Conservation (phyloP, 495 filamentous ascomycete species). For the Darksidea phi region DNA sequence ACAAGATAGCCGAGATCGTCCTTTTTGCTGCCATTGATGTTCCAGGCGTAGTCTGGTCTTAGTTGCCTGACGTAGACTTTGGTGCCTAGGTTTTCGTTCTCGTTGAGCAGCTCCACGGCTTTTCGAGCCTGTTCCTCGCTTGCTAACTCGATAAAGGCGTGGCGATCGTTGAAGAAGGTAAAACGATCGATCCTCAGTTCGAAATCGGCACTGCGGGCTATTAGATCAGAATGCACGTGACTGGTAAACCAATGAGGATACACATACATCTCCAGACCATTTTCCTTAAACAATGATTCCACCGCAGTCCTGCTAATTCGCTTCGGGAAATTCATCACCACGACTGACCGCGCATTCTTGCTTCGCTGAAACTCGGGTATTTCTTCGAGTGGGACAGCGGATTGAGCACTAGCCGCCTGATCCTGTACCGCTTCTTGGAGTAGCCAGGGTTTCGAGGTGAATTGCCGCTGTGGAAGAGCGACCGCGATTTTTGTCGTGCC, state of each 20-base stretch:
- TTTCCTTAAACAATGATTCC: not conserved
- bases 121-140: not conserved
- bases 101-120: not conserved
- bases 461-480: not conserved
- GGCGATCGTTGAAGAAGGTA: not conserved
- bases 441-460: not conserved
- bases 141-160: not conserved
- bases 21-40: too few species aligned
- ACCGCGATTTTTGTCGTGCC: not conserved
- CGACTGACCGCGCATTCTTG: slow-evolving; percentile 1
- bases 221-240: not conserved
- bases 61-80: not conserved
- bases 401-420: not conserved
- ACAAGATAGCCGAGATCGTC: too few species aligned
- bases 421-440: not conserved
- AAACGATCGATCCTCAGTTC: slow-evolving; percentile 3
- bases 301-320: not conserved
- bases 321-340: not conserved
- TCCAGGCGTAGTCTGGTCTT: not conserved
- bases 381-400: not conserved
- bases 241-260: not conserved
- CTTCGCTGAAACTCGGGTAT: not conserved
- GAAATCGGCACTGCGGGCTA: not conserved
- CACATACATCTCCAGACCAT: slow-evolving; percentile 5
- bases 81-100: not conserved